Base-by-base conservation (phyloP, 2,329 filamentous ascomycete genomes). In the Ophioceras dolichostomum region DNA sequence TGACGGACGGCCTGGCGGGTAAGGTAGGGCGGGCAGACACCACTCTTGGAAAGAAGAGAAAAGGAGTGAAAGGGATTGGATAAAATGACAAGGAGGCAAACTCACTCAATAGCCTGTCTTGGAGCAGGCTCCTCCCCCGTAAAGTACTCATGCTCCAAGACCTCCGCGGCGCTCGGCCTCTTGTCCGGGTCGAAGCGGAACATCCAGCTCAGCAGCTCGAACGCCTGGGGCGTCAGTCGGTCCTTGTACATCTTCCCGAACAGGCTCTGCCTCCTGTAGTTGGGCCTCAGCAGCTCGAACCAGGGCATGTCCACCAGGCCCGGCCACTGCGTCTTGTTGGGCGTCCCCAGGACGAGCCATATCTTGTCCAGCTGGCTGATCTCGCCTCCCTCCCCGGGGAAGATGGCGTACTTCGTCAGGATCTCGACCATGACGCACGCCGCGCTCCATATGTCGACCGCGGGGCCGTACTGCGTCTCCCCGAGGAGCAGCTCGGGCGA, bases 381-480 rank as follows among this genome's bases (percentile, higher is more conserved):
- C 58, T 98, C 91, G n/a, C 83, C 83, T 18, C 89, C 89, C 50
- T 95, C 88, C 5, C 91, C 91, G 0, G 91, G 86, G 54, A 98
- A 98, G 43, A 96, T 91, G 44, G 91, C 86, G 48, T 86, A 82
- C 27, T 83, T 77, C 2, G 86, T 94, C 56, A 98, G 96, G 43
- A 98, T 94, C 55, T 98, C 91, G 33, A 95, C 79, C 54, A 96
- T 80, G 2, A 98, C 91, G 53, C 91, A 98, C 2, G 89, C 91
- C 2, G 91, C 91, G 52, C 87, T 94, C 91, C 91, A 98, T 26
- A 98, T 83, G 52, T 95, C 88, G 12, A 94, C 86, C 2, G 84
- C 84, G 0, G 85, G 83, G 4, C 83, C 86, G 53, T 95, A 95
- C 49, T 84, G 77, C 5, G 88, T 94, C 57, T 94, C 87, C 6